phyloP scores from a whole-genome alignment of 306 rosid species.

The Quercus rubra region DNA sequence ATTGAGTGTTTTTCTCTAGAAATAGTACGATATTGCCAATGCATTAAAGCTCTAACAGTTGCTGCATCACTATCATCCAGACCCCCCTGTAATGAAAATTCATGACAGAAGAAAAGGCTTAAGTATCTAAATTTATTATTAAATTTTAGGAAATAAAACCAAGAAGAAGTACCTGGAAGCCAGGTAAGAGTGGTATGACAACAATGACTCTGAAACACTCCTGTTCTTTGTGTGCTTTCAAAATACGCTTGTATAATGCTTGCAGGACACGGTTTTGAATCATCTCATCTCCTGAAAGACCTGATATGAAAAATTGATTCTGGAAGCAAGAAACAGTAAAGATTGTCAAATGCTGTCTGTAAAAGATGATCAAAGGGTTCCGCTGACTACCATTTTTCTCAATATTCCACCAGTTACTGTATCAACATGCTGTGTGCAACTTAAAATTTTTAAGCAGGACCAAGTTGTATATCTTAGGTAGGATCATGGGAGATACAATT shows the following conservation, averaged over 20 bases:
- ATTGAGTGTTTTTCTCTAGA: slow-evolving; percentile 82
- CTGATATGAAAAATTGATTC: slow-evolving; percentile 99
- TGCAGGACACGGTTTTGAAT: slow-evolving; percentile 88
- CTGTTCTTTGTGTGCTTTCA: slow-evolving; percentile 75
- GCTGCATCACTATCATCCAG: slow-evolving; percentile 97
- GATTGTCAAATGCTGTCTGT: background rate
- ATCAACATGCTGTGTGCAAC: background rate
- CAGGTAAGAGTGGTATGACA: slow-evolving; percentile 94
- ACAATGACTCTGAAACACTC: slow-evolving; percentile 80
- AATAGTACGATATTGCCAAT: slow-evolving; percentile 97
- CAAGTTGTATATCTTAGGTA: background rate
- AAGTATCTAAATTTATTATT: background rate
- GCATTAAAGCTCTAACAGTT: slow-evolving; percentile 97
- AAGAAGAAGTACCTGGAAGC: slow-evolving; percentile 75
- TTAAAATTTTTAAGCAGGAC: background rate
- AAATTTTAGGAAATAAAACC: slow-evolving; percentile 15
- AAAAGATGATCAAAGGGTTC: background rate
- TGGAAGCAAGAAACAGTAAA: slow-evolving; percentile 35
- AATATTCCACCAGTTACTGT: background rate
- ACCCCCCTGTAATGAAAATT: slow-evolving; percentile 66
- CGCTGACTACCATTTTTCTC: background rate
- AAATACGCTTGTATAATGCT: slow-evolving; percentile 69
- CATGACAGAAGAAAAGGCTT: slow-evolving; percentile 7
- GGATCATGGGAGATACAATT: background rate
- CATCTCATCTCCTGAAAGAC: slow-evolving; percentile 81